A percentile compares a stretch with the other conserved stretches of the same genome.
Evolutionary conservation across 768 basidiomycete species (phyloP).

Genomic region (Termitomyces sp.): DNA sequence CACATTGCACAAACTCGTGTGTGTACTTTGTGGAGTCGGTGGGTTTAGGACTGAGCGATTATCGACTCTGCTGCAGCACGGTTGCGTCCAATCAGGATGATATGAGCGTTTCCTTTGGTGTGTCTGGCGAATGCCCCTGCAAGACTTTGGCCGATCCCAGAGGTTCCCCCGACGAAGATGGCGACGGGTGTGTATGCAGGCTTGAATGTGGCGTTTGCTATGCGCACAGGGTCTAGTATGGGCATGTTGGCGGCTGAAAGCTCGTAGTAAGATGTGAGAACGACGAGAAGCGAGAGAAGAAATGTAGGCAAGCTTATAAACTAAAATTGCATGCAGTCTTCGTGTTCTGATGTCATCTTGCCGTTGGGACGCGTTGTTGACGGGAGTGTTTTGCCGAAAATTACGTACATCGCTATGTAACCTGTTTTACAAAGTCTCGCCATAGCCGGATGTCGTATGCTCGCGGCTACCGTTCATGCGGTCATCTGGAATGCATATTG

Average conservation of each 20-base stretch:
- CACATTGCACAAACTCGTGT: constrained; percentile 42
- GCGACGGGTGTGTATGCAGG: constrained; percentile 22
- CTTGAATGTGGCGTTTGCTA: constrained; percentile 20
- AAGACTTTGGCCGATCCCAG: constrained; percentile 39
- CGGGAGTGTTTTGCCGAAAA: not conserved
- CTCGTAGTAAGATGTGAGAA: not conserved
- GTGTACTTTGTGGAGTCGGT: constrained; percentile 8
- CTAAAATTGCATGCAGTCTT: not conserved
- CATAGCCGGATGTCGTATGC: not conserved
- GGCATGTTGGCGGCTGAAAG: constrained; percentile 15
- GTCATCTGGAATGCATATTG: not conserved
- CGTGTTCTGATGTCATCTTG: not conserved
- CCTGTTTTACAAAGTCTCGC: not conserved
- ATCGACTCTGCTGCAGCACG: constrained; percentile 37
- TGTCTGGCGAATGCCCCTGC: constrained; percentile 36
- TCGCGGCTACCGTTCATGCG: not conserved
- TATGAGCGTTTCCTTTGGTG: constrained; percentile 39
- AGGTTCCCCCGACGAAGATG: constrained; percentile 34
- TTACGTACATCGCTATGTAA: not conserved
- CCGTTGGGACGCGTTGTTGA: not conserved
- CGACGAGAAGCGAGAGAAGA: not conserved
- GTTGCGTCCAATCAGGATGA: constrained; percentile 46
- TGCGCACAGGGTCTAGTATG: constrained; percentile 15
- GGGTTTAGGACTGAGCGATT: constrained; percentile 30
- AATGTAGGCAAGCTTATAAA: not conserved